Evolutionary conservation across 805 yeast genomes (phyloP), one percentile per base, ranked within the genome.

Genomic region (Candida glaebosa): DNA sequence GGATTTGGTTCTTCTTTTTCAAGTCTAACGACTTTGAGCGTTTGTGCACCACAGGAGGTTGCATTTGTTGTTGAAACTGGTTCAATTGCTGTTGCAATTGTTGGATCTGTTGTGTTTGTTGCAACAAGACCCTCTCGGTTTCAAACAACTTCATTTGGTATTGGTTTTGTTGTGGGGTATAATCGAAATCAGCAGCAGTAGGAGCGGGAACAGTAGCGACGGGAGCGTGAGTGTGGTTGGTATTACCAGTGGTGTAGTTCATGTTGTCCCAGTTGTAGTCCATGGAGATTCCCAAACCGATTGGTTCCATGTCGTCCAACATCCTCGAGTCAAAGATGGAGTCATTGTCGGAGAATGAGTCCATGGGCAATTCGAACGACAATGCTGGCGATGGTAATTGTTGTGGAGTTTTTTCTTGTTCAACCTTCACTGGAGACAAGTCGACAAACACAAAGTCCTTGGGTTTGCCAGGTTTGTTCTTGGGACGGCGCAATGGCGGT

Each of bases 391-490:
- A 43, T 16, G 56, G 49, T 17, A 51, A 38, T 43, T 50, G 56
- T 18, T 50, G 40, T 14, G 56, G 49, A 17, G 50, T 34, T 6
- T 43, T 47, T 18, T 50, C 57, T 22, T 56, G 55, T 19, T 52
- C 58, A 38, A 54, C 45, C 46, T 64, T 63, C 19, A 68, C 61
- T 16, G 74, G 75, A 15, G 72, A 65, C 48, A 69, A 65, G 49
- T 69, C 73, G 33, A 69, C 75, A 48, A 69, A 69, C 15, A 69
- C 72, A 45, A 69, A 69, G 48, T 67, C 73, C 53, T 65, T 68
- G 38, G 71, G 72, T 60, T 60, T 63, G 3, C 75, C 75, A 5
- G 73, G 73, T 52, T 59, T 63, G 49, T 63, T 59, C 58, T 65
- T 69, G 24, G 75, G 75, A 53, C 75, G 66, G 48, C 60, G 67